Conservation (phyloP, 2,329 filamentous ascomycete species). For the Knufia fluminis region DNA sequence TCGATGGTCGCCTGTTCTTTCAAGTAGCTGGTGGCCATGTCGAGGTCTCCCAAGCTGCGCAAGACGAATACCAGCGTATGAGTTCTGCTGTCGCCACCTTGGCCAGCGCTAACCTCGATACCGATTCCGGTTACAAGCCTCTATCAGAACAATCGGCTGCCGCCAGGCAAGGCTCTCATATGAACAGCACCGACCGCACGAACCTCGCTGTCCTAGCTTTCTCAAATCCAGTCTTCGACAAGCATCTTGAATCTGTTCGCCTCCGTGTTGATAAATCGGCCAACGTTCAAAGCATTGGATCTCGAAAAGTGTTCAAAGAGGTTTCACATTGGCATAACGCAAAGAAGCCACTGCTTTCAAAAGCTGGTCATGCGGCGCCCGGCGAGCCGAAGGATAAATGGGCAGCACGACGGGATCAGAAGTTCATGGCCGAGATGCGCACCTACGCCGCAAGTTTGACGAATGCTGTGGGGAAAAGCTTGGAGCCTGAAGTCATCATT, state of each 20-base stretch:
- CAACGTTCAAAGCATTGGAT: slow-evolving; percentile 7
- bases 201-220: slow-evolving; percentile 20
- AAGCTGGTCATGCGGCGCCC: slow-evolving; percentile 12
- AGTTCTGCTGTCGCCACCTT: neutral
- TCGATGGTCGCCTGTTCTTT: slow-evolving; percentile 46
- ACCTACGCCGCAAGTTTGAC: slow-evolving; percentile 63
- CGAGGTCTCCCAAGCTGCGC: neutral
- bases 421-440: slow-evolving; percentile 58
- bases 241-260: slow-evolving; percentile 23
- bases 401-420: slow-evolving; percentile 47
- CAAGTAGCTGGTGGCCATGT: neutral
- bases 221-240: slow-evolving; percentile 24
- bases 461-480: slow-evolving; percentile 51
- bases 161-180: no score
- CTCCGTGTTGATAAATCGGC: slow-evolving; percentile 16
- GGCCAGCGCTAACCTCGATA: neutral
- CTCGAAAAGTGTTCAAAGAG: slow-evolving; percentile 25
- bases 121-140: no score
- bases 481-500: slow-evolving; percentile 57
- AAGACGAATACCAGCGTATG: neutral
- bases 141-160: no score
- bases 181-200: no score
- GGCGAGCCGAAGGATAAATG: slow-evolving; percentile 27
- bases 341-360: slow-evolving; percentile 16
- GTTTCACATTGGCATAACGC: slow-evolving; percentile 29